Base-by-base conservation (phyloP, 495 filamentous ascomycete species). In the Cairneyella variabilis region DNA sequence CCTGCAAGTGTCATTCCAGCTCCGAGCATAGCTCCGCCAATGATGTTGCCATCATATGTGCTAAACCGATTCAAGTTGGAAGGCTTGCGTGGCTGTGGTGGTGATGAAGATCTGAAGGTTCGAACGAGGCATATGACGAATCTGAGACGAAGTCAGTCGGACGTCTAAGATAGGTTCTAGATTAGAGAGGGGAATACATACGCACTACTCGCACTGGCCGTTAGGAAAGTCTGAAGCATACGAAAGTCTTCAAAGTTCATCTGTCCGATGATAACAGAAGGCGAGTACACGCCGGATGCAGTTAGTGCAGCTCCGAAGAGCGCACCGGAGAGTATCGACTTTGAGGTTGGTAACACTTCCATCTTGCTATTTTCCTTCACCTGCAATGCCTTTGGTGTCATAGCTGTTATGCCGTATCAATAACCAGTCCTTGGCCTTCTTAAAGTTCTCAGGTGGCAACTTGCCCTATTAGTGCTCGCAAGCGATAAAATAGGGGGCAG, bases 181-280 rank as follows among this genome's bases (percentile, higher is more conserved):
- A 56, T 9, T 8, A 14, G 25, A n/a, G 25, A 12, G n/a, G n/a
- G 21, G 16, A 41, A 12, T 28, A 69, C 78, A 51, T 75, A 82
- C 79, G 76, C 74, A 66, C 73, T 77, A 45, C 64, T 70, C 12
- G 72, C 77, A 5, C 77, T 71, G 4, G 79, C 80, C 26, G 73
- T 66, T 2, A 82, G 63, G 53, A 84, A 84, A 1, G 74, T 71
- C 57, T 80, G 71, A 25, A 81, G 61, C 80, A 84, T 83, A 50
- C 77, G 75, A 62, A 76, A 82, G 66, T 78, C 73, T 30, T 66
- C 56, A 7, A 83, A 68, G 21, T 61, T 64, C 67, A 84, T 72
- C 60, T 84, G 79, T 0, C 61, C 62, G 43, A 78, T 51, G 55
- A 84, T 82, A 54, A 76, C 67, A 12, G 68, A 57, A 6, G 80